Evolutionary conservation across 495 filamentous ascomycete species (phyloP).

Genomic region (Cairneyella variabilis): DNA sequence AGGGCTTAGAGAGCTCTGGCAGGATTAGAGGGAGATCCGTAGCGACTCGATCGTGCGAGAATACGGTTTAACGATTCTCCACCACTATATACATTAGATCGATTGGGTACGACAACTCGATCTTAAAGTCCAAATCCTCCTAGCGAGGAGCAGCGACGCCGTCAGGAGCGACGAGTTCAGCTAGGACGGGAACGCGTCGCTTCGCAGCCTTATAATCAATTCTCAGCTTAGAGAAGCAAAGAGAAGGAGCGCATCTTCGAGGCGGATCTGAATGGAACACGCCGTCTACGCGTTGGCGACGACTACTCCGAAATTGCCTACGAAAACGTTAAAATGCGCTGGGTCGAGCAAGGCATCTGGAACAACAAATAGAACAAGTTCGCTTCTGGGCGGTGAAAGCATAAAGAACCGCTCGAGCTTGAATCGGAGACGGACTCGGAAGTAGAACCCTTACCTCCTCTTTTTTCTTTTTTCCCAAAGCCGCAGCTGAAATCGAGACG

Average conservation of each 20-base stretch:
- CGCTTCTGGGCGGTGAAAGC: conserved; percentile 9
- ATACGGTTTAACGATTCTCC: conserved; percentile 13
- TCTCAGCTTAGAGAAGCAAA: neutral
- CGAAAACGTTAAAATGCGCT: conserved; percentile 19
- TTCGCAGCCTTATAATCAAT: neutral
- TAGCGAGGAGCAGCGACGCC: conserved; percentile 10
- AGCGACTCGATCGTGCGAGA: conserved; percentile 14
- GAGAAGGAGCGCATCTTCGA: conserved; percentile 12
- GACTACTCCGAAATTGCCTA: conserved; percentile 2
- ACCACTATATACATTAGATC: conserved; percentile 12
- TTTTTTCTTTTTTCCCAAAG: neutral
- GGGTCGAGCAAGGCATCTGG: conserved; percentile 31
- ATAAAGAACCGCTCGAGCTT: conserved; percentile 1
- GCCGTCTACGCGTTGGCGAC: neutral
- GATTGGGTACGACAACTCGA: conserved; percentile 15
- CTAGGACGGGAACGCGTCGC: neutral
- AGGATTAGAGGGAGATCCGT: conserved; percentile 7
- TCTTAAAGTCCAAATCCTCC: conserved; percentile 15
- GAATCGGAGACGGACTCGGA: conserved; percentile 7
- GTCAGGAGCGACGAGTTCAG: conserved; percentile 5
- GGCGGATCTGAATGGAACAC: neutral
- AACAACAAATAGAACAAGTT: conserved; percentile 10
- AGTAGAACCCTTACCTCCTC: neutral
- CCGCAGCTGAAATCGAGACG: conserved; percentile 10
- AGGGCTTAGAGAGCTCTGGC: conserved; percentile 6